A percentile compares a stretch with the other conserved stretches of the same genome.
Evolutionary conservation across 163 green algal species (phyloP).

Genomic region (Chlorella variabilis): DNA sequence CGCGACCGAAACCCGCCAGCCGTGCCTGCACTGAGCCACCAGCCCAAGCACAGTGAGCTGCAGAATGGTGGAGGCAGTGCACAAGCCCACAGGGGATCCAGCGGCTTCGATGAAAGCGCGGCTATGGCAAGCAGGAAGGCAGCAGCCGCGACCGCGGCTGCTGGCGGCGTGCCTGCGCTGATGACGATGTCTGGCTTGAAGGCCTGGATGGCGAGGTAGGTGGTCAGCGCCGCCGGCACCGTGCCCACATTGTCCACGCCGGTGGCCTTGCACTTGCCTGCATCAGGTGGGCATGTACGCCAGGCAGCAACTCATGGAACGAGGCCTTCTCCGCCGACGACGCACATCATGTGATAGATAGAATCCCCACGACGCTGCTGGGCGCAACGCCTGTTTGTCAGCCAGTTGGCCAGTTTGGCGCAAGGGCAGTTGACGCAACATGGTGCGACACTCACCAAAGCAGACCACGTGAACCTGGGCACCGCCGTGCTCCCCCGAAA

Average conservation of each 20-base stretch:
- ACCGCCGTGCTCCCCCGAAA: conserved; percentile 62
- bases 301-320: conserved; percentile 10
- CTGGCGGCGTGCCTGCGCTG: conserved; percentile 3
- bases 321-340: background rate
- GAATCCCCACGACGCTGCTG: no score
- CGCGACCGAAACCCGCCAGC: conserved; percentile 90
- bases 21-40: conserved; percentile 91
- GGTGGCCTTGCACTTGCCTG: conserved; percentile 66
- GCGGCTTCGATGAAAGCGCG: no score
- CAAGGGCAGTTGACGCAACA: no score
- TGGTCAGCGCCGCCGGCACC: conserved; percentile 85
- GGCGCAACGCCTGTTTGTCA: no score
- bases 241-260: conserved; percentile 95
- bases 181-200: conserved; percentile 90
- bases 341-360: no score
- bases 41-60: no score
- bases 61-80: no score
- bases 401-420: background rate
- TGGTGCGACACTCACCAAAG: conserved; percentile 64
- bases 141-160: background rate
- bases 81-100: no score
- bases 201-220: conserved; percentile 84
- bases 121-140: background rate
- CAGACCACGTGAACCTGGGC: conserved; percentile 68
- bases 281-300: no score